Percentiles rank a stretch among this genome's conserved stretches.
These are phyloP conservation scores for Dujonia santamariae DNA, from an alignment of 1,139 yeast genomes.

Conservation along the genomic window DNA sequence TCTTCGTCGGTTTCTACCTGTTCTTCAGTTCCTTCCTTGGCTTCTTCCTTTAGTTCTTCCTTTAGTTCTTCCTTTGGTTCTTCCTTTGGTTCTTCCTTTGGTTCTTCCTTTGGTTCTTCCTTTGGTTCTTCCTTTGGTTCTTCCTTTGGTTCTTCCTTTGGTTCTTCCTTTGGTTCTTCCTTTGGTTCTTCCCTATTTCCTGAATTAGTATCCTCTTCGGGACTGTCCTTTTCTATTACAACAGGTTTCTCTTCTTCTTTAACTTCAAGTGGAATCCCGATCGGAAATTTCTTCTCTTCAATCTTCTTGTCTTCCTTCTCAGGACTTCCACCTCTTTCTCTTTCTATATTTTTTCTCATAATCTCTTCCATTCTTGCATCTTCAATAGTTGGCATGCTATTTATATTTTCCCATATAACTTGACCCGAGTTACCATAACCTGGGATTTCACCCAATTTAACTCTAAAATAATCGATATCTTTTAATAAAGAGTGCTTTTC, in stretches of 20 bases:
- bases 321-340: constrained; percentile 12
- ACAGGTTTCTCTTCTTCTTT: not conserved
- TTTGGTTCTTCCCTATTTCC: not conserved
- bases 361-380: constrained; percentile 46
- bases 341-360: constrained; percentile 40
- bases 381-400: constrained; percentile 51
- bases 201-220: constrained; percentile 1
- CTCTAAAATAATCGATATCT: constrained; percentile 67
- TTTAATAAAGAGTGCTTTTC: constrained; percentile 53
- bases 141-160: constrained; percentile 4
- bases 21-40: not conserved
- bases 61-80: not conserved
- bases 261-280: too few relatives aligned
- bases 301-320: constrained; percentile 1
- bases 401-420: constrained; percentile 62
- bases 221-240: not conserved
- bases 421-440: constrained; percentile 70
- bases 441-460: constrained; percentile 53
- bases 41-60: not conserved
- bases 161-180: constrained; percentile 1
- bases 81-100: not conserved
- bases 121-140: constrained; percentile 6
- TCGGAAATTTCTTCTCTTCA: too few relatives aligned
- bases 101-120: constrained; percentile 1
- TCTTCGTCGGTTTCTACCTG: not conserved